Evolutionary conservation across 2,329 filamentous ascomycete genomes (phyloP).

Genomic region (Didymella segeticola): DNA sequence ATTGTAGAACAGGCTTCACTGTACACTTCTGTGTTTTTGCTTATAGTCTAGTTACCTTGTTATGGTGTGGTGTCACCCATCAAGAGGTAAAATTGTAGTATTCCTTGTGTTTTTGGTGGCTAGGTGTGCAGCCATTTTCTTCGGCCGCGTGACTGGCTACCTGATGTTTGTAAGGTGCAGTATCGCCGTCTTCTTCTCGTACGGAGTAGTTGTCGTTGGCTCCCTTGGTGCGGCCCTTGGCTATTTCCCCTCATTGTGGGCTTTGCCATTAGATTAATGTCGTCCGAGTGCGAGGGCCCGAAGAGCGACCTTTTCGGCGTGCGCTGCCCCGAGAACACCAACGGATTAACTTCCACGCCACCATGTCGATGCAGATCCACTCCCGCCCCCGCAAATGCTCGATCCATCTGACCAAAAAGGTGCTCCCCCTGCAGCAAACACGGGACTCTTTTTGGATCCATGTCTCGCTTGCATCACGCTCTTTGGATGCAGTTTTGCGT

Average conservation of each 20-base stretch:
- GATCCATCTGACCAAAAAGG: slow-evolving; percentile 1
- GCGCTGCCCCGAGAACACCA: slow-evolving; percentile 17
- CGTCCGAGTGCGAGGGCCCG: not conserved
- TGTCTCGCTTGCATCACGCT: slow-evolving; percentile 19
- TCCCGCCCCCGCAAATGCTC: slow-evolving; percentile 19
- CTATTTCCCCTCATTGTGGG: not conserved
- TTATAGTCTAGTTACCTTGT: too few relatives aligned
- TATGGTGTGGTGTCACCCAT: too few relatives aligned
- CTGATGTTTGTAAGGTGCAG: too few relatives aligned
- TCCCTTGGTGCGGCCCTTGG: slow-evolving; percentile 4
- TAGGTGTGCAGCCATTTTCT: too few relatives aligned
- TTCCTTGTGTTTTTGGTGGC: too few relatives aligned
- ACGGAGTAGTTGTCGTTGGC: not conserved
- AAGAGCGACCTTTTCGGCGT: slow-evolving; percentile 12
- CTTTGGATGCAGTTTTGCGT: slow-evolving; percentile 20
- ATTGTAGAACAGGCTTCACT: too few relatives aligned
- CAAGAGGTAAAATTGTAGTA: too few relatives aligned
- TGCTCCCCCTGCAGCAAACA: slow-evolving; percentile 18
- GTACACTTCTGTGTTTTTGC: too few relatives aligned
- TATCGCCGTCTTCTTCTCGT: not conserved
- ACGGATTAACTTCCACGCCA: slow-evolving; percentile 20
- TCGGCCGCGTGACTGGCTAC: too few relatives aligned
- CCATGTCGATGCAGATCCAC: slow-evolving; percentile 15
- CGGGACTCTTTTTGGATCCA: slow-evolving; percentile 7
- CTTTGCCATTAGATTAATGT: not conserved